These are phyloP conservation scores for Arabidopsis suecica DNA, from an alignment of 345 rosid genomes.

Conservation along the genomic window DNA sequence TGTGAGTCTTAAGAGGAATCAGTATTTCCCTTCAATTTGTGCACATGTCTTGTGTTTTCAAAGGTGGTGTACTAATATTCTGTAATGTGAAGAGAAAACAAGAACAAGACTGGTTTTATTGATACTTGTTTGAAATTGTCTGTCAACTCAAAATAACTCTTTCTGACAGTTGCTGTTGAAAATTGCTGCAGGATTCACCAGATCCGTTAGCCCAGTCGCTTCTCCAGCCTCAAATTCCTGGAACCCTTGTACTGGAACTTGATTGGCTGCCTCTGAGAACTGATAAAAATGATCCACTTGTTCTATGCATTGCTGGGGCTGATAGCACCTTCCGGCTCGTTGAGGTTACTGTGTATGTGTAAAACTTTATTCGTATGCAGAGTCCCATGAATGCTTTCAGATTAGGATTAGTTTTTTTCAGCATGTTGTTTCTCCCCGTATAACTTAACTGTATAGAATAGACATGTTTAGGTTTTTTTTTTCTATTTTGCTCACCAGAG, in stretches of 20 bases:
- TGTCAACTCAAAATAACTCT: slow-evolving; percentile 14
- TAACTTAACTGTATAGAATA: slow-evolving; percentile 27
- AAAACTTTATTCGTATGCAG: slow-evolving; percentile 15
- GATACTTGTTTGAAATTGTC: slow-evolving; percentile 32
- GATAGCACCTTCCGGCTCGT: slow-evolving; percentile 94
- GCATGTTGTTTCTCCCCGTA: slow-evolving; percentile 9
- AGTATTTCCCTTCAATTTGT: slow-evolving; percentile 22
- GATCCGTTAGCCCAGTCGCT: slow-evolving; percentile 97
- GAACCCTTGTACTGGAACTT: slow-evolving; percentile 94
- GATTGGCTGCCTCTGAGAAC: slow-evolving; percentile 92
- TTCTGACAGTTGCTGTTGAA: slow-evolving; percentile 31
- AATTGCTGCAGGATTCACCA: slow-evolving; percentile 78
- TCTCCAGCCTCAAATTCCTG: slow-evolving; percentile 94
- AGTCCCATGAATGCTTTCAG: slow-evolving; percentile 16
- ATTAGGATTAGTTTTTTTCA: slow-evolving; percentile 16
- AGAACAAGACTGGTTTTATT: slow-evolving; percentile 1
- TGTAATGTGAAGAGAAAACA: slow-evolving; percentile 26
- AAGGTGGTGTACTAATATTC: slow-evolving; percentile 18
- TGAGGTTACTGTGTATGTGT: slow-evolving; percentile 79
- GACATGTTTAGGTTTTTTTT: slow-evolving; percentile 10
- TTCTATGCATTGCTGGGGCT: slow-evolving; percentile 94
- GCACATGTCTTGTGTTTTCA: slow-evolving; percentile 28
- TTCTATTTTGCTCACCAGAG: slow-evolving; percentile 18
- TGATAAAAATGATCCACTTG: slow-evolving; percentile 81
- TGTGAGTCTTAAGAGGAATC: slow-evolving; percentile 56